Evolutionary conservation across 257 asterid species (phyloP).

Genomic region (Gardenia jasminoides): DNA sequence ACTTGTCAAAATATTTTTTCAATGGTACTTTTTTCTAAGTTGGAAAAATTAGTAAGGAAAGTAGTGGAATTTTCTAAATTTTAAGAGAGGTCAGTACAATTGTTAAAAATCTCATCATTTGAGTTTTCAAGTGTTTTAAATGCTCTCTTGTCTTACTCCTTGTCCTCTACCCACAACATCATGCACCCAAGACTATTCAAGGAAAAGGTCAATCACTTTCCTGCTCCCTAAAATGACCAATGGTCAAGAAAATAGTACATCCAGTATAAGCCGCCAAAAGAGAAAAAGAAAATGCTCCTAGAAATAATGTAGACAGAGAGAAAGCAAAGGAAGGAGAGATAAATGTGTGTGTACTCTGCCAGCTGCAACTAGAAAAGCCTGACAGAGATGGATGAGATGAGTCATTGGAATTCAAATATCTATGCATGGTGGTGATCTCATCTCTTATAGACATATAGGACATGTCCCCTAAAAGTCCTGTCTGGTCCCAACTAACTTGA

Average conservation of each 20-base stretch:
- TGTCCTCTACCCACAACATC: conserved; percentile 10
- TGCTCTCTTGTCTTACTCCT: not conserved
- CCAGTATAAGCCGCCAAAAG: conserved; percentile 12
- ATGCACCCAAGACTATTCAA: not conserved
- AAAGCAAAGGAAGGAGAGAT: not conserved
- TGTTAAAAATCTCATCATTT: too few species aligned
- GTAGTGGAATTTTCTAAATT: too few species aligned
- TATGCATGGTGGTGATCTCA: not conserved
- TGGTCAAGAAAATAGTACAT: conserved; percentile 14
- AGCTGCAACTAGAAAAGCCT: too few species aligned
- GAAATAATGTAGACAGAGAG: not conserved
- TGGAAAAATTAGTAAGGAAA: too few species aligned
- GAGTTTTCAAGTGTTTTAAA: too few species aligned
- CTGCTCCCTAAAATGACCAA: conserved; percentile 16
- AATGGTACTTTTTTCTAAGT: too few species aligned
- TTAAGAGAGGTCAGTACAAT: too few species aligned
- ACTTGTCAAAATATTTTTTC: too few species aligned
- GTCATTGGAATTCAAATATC: not conserved
- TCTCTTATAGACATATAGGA: not conserved
- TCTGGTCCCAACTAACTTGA: conserved; percentile 20
- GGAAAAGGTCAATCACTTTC: conserved; percentile 7
- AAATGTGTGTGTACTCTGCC: conserved; percentile 4
- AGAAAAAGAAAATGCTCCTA: not conserved
- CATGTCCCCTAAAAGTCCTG: conserved; percentile 8
- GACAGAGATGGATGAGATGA: conserved; percentile 6